Evolutionary conservation across 306 rosid genomes (phyloP), one percentile per base, ranked within the genome.

Genomic region (Vigna nakashimae): DNA sequence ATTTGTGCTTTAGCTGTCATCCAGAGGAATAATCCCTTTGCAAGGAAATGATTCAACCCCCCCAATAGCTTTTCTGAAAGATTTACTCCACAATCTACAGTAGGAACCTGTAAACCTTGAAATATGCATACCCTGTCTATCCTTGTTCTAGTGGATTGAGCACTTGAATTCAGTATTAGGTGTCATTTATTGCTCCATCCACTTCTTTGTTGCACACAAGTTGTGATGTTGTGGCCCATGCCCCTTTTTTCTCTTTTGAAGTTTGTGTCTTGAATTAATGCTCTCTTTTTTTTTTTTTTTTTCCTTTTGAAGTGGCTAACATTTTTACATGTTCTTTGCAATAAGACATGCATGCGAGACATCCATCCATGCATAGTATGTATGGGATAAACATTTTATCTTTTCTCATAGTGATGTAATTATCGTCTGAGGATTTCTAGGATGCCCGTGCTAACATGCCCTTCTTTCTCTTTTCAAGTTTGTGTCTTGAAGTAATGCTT

Each of bases 11-110:
- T 10, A 53, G 42, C 40, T 36, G 73, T 63, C 73, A 45, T 59
- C 50, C 50, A 69, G 70, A 57, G 7, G 48, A 78, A 58, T 40
- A 77, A 69, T n/a, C 40, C 69, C 68, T 59, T 69, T 15, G 48
- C 64, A 59, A 18, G 40, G 56, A 70, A 68, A 48, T 58, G 16
- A 66, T 78, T 17, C 69, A 2, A n/a, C 45, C 49, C 12, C 12
- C 43, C 15, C 38, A 32, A 5, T 4, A 66, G 74, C 40, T 58
- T 66, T 28, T 58, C 36, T 7, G 1, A 78, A 62, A 67, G 73
- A 67, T 69, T 18, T 40, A 45, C 32, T 78, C 57, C 51, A 69
- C 11, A 50, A 52, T 67, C 77, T 59, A 10, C 63, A 58, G 62
- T 69, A 34, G 51, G 63, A 68, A 60, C 65, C 60, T 64, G 22